A percentile compares a stretch with the other conserved stretches of the same genome.
Conservation (phyloP, 2,329 filamentous ascomycete genomes). For the Alternaria arborescens region DNA sequence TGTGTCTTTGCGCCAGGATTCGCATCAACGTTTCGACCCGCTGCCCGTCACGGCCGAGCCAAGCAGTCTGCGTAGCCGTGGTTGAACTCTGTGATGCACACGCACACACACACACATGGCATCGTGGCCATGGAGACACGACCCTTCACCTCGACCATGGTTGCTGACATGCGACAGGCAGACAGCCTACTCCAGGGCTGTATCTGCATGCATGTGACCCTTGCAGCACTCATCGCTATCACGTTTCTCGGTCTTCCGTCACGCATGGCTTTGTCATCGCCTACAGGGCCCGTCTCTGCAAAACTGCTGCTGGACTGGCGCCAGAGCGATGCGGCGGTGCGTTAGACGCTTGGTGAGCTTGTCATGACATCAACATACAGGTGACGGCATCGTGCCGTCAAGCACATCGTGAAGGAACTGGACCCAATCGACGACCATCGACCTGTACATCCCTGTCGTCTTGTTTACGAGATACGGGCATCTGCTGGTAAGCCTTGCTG, state of each 20-base stretch:
- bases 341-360: constrained; percentile 22
- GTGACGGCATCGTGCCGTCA: constrained; percentile 16
- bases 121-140: neutral
- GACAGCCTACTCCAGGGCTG: neutral
- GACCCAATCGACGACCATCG: neutral
- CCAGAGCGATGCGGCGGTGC: constrained; percentile 24
- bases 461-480: constrained; percentile 11
- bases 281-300: constrained; percentile 7
- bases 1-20: constrained; percentile 19
- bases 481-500: constrained; percentile 7
- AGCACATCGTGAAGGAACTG: neutral
- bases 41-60: neutral
- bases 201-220: constrained; percentile 15
- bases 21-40: constrained; percentile 9
- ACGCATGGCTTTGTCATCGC: constrained; percentile 1
- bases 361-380: constrained; percentile 35
- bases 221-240: constrained; percentile 12
- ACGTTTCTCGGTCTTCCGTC: constrained; percentile 4
- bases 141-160: neutral
- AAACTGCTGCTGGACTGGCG: constrained; percentile 7
- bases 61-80: neutral
- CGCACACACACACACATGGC: neutral
- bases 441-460: constrained; percentile 2
- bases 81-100: neutral
- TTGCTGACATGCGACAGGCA: constrained; percentile 1